Conservation (phyloP, 371 early-diverging fungal species). For the Aphelidium insulamus region DNA sequence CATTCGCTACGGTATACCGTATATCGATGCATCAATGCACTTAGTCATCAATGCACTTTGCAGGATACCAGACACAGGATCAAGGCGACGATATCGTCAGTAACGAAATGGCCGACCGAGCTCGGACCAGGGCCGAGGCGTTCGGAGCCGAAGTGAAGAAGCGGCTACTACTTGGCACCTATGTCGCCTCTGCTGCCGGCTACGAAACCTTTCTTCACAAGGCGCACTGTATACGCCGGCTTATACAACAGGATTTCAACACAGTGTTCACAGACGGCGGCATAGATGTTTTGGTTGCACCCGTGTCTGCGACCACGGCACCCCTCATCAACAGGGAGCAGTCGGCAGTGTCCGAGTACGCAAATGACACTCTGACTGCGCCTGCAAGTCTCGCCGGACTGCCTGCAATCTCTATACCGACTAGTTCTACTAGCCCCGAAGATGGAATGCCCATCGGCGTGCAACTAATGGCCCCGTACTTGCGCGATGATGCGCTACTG, state of each 20-base stretch:
- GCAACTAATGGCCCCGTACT: constrained; percentile 60
- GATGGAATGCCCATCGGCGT: constrained; percentile 44
- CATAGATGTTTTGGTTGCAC: constrained; percentile 46
- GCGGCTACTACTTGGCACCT: constrained; percentile 63
- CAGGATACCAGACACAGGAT: not conserved
- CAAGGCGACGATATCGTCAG: not conserved
- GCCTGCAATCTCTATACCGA: constrained; percentile 23
- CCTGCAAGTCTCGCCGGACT: constrained; percentile 66
- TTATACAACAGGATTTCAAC: constrained; percentile 61
- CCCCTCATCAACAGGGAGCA: constrained; percentile 15
- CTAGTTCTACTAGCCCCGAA: constrained; percentile 1
- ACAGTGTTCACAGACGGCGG: constrained; percentile 21
- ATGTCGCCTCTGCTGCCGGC: constrained; percentile 47
- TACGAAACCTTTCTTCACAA: constrained; percentile 40
- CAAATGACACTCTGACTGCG: constrained; percentile 73
- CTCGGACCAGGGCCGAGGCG: constrained; percentile 27
- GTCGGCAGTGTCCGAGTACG: constrained; percentile 23
- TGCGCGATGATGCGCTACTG: constrained; percentile 39
- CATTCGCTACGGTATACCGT: constrained; percentile 40
- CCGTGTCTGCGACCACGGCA: constrained; percentile 40
- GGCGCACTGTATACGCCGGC: constrained; percentile 52
- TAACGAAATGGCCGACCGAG: constrained; percentile 15
- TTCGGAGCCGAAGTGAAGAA: constrained; percentile 64
- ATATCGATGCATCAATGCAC: not conserved
- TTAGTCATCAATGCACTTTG: not conserved